Evolutionary conservation across 2,329 filamentous ascomycete species (phyloP).

Genomic region (Diaporthe eres): DNA sequence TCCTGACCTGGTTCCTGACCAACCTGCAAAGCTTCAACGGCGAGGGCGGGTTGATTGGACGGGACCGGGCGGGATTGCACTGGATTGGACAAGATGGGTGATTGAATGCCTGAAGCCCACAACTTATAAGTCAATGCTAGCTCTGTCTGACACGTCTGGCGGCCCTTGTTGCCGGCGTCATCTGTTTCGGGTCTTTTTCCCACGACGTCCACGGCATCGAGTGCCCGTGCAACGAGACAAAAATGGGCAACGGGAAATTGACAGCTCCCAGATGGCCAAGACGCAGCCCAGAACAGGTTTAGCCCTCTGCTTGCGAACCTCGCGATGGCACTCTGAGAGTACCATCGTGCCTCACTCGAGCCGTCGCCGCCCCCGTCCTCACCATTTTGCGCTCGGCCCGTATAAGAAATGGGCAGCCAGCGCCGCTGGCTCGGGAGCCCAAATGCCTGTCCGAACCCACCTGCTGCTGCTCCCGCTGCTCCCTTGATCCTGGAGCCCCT

Average conservation of each 20-base stretch:
- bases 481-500: constrained; percentile 16
- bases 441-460: constrained; percentile 29
- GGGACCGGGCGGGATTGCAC: not conserved
- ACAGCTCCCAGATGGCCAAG: constrained; percentile 14
- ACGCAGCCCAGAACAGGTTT: not conserved
- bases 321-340: constrained; percentile 20
- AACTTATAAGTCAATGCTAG: constrained; percentile 6
- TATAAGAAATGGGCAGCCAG: constrained; percentile 20
- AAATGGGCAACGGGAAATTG: constrained; percentile 24
- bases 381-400: constrained; percentile 13
- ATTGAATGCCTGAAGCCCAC: constrained; percentile 8
- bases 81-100: not conserved
- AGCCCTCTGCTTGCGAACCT: not conserved
- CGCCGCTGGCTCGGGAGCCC: constrained; percentile 26
- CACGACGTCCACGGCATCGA: not conserved
- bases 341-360: constrained; percentile 5
- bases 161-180: not conserved
- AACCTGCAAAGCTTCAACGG: constrained; percentile 21
- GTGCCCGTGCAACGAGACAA: not conserved
- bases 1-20: constrained; percentile 28
- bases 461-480: not conserved
- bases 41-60: not conserved
- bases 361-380: constrained; percentile 22
- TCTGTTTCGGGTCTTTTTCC: constrained; percentile 14
- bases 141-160: not conserved